A percentile compares a stretch with the other conserved stretches of the same genome.
These are phyloP conservation scores for Mycotypha africana DNA, from an alignment of 371 early-diverging fungal genomes.

Conservation along the genomic window DNA sequence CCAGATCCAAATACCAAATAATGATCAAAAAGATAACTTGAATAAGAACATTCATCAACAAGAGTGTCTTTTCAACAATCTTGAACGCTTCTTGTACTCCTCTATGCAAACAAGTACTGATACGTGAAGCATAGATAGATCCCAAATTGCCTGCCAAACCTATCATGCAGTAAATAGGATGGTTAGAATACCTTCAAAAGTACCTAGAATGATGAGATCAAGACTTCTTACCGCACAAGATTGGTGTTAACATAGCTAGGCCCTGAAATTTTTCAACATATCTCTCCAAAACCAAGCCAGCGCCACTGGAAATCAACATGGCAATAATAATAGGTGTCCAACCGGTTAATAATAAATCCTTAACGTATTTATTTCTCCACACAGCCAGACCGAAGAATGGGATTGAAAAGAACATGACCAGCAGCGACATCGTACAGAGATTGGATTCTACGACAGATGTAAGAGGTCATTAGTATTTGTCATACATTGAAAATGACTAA, in stretches of 20 bases:
- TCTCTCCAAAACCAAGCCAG: slow-evolving; percentile 79
- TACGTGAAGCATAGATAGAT: slow-evolving; percentile 78
- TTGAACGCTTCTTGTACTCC: slow-evolving; percentile 50
- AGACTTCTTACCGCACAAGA: slow-evolving; percentile 51
- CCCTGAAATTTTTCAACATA: slow-evolving; percentile 70
- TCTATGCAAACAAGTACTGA: slow-evolving; percentile 76
- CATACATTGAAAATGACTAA: too few relatives aligned
- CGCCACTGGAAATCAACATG: slow-evolving; percentile 75
- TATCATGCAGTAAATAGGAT: too few relatives aligned
- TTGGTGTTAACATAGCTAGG: slow-evolving; percentile 72
- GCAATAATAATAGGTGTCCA: slow-evolving; percentile 79
- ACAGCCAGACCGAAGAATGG: slow-evolving; percentile 53
- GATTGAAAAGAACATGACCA: slow-evolving; percentile 45
- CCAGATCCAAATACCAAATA: slow-evolving; percentile 53
- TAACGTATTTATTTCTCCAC: slow-evolving; percentile 56
- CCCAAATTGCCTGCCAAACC: slow-evolving; percentile 75
- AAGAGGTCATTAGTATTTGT: too few relatives aligned
- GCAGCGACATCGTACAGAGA: slow-evolving; percentile 39
- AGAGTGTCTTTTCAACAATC: slow-evolving; percentile 51
- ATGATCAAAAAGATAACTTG: slow-evolving; percentile 64
- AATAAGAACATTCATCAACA: slow-evolving; percentile 71
- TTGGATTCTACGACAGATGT: slow-evolving; percentile 38
- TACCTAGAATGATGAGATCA: too few relatives aligned
- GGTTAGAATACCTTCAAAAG: too few relatives aligned
- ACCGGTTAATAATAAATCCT: slow-evolving; percentile 63